Percentiles rank a stretch among this genome's conserved stretches.
Conservation (phyloP, 2,329 filamentous ascomycete genomes). For the Botrytis fragariae region DNA sequence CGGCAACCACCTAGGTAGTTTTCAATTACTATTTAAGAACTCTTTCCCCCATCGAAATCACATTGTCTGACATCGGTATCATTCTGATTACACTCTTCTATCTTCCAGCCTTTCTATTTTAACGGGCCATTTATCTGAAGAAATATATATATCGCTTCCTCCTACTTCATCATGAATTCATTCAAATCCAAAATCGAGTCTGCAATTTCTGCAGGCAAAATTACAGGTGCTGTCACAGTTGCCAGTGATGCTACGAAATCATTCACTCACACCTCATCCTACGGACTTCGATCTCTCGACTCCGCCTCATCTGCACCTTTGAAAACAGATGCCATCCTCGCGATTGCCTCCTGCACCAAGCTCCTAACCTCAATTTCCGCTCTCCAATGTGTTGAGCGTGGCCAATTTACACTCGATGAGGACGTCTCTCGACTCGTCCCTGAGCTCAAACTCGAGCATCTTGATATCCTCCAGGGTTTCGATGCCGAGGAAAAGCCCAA, state of each 20-base stretch:
- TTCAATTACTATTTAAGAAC: not conserved
- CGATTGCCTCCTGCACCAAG: constrained; percentile 58
- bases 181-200: constrained; percentile 1
- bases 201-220: constrained; percentile 11
- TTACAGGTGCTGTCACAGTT: constrained; percentile 27
- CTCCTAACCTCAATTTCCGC: constrained; percentile 50
- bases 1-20: not conserved
- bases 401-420: constrained; percentile 49
- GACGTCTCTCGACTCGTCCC: constrained; percentile 31
- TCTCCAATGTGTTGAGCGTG: constrained; percentile 57
- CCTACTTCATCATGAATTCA: not conserved
- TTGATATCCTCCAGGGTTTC: constrained; percentile 33
- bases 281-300: not conserved
- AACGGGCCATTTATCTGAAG: not conserved
- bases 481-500: constrained; percentile 28
- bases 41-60: not conserved
- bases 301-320: constrained; percentile 54
- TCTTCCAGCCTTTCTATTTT: not conserved
- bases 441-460: constrained; percentile 34
- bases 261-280: constrained; percentile 44
- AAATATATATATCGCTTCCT: too few relatives aligned
- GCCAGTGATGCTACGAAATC: constrained; percentile 23
- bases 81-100: not conserved
- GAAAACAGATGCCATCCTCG: constrained; percentile 59
- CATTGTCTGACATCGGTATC: not conserved